Percentiles rank a stretch among this genome's conserved stretches.
These are phyloP conservation scores for Aspergillus puulaauensis DNA, from an alignment of 2,329 filamentous ascomycete species.

Conservation along the genomic window DNA sequence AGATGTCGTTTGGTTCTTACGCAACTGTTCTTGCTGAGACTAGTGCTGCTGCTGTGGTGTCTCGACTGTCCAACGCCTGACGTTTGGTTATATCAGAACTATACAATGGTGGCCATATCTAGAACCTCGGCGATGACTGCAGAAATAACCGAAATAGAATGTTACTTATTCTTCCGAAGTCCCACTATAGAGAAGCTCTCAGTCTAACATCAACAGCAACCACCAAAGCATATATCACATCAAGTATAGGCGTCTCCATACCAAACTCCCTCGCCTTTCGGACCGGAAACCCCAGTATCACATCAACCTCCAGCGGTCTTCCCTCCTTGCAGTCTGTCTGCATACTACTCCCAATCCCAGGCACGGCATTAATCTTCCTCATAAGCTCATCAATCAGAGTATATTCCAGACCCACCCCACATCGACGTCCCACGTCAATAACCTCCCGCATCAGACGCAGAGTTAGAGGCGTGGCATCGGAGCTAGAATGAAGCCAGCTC, in stretches of 20 bases:
- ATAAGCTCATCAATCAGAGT: constrained; percentile 40
- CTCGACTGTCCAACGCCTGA: background rate
- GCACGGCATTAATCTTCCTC: constrained; percentile 41
- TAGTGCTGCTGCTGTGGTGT: background rate
- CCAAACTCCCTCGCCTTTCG: constrained; percentile 40
- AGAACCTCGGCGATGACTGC: no score
- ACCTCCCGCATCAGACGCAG: constrained; percentile 45
- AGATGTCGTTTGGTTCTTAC: background rate
- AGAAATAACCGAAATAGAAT: no score
- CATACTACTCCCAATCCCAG: constrained; percentile 46
- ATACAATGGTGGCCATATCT: no score
- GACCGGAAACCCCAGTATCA: constrained; percentile 45
- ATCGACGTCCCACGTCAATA: constrained; percentile 39
- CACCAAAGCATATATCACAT: constrained; percentile 31
- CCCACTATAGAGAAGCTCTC: no score
- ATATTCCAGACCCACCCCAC: constrained; percentile 38
- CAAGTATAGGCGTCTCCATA: constrained; percentile 40
- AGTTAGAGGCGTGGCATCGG: constrained; percentile 39
- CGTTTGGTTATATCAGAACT: no score
- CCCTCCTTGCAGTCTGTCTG: constrained; percentile 43
- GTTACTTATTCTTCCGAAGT: no score
- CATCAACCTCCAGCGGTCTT: constrained; percentile 46
- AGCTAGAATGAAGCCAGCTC: constrained; percentile 41
- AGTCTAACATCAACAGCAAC: no score
- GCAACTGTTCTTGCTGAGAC: background rate